Percentiles rank a stretch among this genome's conserved stretches.
These are phyloP conservation scores for Plasmodium ovale DNA, from an alignment of 169 alveolate species.

Conservation along the genomic window DNA sequence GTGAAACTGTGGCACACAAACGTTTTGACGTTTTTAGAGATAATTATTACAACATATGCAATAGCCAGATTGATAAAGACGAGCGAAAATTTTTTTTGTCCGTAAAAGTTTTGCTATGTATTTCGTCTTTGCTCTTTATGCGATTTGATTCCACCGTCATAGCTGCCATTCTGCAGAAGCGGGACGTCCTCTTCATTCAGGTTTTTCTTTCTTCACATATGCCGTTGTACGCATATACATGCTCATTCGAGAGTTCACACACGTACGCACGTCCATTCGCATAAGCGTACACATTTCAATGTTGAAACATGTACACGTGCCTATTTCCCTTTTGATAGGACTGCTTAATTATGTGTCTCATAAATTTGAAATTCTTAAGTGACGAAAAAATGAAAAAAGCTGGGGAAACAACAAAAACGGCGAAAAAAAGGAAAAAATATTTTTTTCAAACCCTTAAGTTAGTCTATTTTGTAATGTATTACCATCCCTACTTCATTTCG, in stretches of 20 bases:
- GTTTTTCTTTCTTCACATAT: neutral
- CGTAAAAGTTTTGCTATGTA: slow-evolving; percentile 29
- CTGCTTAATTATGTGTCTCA: slow-evolving; percentile 32
- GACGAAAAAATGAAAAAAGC: slow-evolving; percentile 4
- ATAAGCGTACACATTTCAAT: neutral
- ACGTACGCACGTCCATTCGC: neutral
- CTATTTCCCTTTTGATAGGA: slow-evolving; percentile 5
- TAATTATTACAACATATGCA: slow-evolving; percentile 39
- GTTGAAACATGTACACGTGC: neutral
- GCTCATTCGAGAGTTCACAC: neutral
- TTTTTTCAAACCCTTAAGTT: slow-evolving; percentile 23
- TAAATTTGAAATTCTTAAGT: slow-evolving; percentile 26
- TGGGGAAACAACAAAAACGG: slow-evolving; percentile 18
- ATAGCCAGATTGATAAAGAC: slow-evolving; percentile 11
- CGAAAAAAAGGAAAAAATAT: slow-evolving; percentile 30
- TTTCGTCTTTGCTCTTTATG: slow-evolving; percentile 54
- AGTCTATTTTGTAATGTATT: slow-evolving; percentile 50
- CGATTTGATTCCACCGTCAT: slow-evolving; percentile 38
- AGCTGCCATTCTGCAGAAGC: neutral
- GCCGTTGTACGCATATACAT: neutral
- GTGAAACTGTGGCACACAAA: neutral
- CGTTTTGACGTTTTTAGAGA: slow-evolving; percentile 14
- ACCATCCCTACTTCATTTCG: slow-evolving; percentile 64
- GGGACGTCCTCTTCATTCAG: slow-evolving; percentile 40
- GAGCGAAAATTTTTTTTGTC: slow-evolving; percentile 28